Evolutionary conservation across 306 rosid genomes (phyloP).

Genomic region (Rosa rugosa): DNA sequence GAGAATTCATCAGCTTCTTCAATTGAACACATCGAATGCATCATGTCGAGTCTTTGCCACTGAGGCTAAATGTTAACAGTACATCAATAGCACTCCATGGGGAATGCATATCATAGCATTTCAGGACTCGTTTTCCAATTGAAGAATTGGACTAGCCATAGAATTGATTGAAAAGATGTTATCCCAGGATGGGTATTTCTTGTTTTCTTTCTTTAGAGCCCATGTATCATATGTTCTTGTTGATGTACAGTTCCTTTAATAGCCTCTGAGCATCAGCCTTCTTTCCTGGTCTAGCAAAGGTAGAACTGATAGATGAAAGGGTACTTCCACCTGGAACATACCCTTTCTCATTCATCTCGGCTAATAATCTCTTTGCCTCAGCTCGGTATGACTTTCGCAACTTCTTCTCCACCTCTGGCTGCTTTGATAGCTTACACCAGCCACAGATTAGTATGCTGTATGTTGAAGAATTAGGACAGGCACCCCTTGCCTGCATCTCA

Average conservation of each 20-base stretch:
- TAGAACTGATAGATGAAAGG: conserved; percentile 48
- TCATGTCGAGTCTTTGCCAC: neutral
- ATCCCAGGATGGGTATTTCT: neutral
- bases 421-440: conserved; percentile 67
- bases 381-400: conserved; percentile 47
- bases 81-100: neutral
- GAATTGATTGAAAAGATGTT: neutral
- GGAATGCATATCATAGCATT: conserved; percentile 5
- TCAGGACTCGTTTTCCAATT: neutral
- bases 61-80: neutral
- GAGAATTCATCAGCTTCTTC: neutral
- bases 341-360: conserved; percentile 73
- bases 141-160: neutral
- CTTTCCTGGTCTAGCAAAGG: conserved; percentile 70
- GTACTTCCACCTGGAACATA: conserved; percentile 68
- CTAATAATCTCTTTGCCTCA: conserved; percentile 73
- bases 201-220: conserved; percentile 18
- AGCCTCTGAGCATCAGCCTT: conserved; percentile 60
- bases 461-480: conserved; percentile 73
- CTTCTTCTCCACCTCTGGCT: conserved; percentile 58
- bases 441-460: conserved; percentile 79
- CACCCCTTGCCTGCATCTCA: conserved; percentile 76
- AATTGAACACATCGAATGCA: neutral
- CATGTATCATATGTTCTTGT: conserved; percentile 44
- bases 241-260: conserved; percentile 52